Evolutionary conservation across 78 protist genomes (phyloP).

Genomic region (Dictyostelium brefeldianum): DNA sequence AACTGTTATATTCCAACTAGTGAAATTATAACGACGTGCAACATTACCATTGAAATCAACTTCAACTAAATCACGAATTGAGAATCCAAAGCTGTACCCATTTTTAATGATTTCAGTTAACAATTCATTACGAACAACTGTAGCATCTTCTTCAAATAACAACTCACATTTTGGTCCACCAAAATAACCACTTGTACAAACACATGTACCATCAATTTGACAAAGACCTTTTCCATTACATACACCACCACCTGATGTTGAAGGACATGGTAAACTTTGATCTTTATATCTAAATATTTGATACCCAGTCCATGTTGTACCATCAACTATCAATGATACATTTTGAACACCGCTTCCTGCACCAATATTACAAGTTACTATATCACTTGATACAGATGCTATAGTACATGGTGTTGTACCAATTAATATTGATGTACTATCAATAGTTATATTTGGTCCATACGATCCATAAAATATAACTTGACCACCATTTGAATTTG

Average conservation of each 20-base stretch:
- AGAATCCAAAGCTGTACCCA: conserved; percentile 24
- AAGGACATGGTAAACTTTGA: neutral
- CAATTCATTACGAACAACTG: neutral
- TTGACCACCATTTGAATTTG: neutral
- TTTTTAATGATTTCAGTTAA: neutral
- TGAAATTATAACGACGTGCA: neutral
- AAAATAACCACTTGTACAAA: conserved; percentile 2
- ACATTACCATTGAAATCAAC: neutral
- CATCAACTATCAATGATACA: neutral
- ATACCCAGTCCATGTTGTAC: neutral
- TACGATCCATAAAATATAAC: neutral
- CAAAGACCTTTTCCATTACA: conserved; percentile 16
- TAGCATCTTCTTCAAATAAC: neutral
- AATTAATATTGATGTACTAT: neutral
- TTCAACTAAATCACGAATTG: conserved; percentile 3
- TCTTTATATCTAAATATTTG: conserved; percentile 1
- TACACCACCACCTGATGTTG: neutral
- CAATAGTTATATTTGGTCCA: neutral
- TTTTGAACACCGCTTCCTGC: neutral
- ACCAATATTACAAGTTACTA: neutral
- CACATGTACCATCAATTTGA: neutral
- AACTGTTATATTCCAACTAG: neutral
- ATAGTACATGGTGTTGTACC: neutral
- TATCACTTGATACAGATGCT: neutral
- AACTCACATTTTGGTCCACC: conserved; percentile 8